These are phyloP conservation scores for Aspergillus sp. DNA, from an alignment of 2,329 filamentous ascomycete species.

Conservation along the genomic window DNA sequence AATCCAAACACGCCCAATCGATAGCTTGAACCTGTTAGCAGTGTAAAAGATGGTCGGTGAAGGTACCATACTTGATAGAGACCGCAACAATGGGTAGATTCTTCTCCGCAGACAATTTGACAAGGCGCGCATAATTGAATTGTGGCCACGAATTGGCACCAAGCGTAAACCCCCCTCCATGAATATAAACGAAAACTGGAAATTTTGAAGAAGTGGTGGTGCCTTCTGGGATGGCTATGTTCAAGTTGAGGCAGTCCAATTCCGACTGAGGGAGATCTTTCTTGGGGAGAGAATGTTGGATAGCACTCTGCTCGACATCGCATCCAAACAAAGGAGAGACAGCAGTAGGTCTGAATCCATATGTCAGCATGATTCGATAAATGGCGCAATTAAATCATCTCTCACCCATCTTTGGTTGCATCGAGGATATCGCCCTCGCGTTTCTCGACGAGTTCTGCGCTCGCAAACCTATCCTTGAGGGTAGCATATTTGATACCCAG, in stretches of 20 bases:
- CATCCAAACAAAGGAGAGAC: slow-evolving; percentile 37
- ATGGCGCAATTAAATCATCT: not conserved
- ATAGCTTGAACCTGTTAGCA: slow-evolving; percentile 35
- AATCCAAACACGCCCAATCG: slow-evolving; percentile 43
- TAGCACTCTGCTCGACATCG: slow-evolving; percentile 43
- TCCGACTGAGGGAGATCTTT: slow-evolving; percentile 40
- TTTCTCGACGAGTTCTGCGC: slow-evolving; percentile 24
- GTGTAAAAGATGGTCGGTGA: too few species aligned
- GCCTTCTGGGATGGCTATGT: slow-evolving; percentile 43
- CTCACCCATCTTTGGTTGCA: slow-evolving; percentile 34
- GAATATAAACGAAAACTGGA: slow-evolving; percentile 51
- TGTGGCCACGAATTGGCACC: slow-evolving; percentile 52
- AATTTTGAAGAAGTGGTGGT: slow-evolving; percentile 27
- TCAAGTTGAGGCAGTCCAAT: slow-evolving; percentile 48
- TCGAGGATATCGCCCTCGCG: slow-evolving; percentile 21
- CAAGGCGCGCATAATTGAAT: slow-evolving; percentile 43
- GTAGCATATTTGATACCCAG: slow-evolving; percentile 35
- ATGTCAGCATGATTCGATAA: not conserved
- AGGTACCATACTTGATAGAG: slow-evolving; percentile 36
- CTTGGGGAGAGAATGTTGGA: slow-evolving; percentile 45
- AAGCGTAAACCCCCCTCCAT: slow-evolving; percentile 48
- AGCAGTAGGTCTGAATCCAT: slow-evolving; percentile 29
- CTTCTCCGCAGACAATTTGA: slow-evolving; percentile 40
- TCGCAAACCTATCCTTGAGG: slow-evolving; percentile 28
- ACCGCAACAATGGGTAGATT: slow-evolving; percentile 45